Evolutionary conservation across 2,329 filamentous ascomycete genomes (phyloP), one percentile per base, ranked within the genome.

Genomic region (Diaporthe humulicola): DNA sequence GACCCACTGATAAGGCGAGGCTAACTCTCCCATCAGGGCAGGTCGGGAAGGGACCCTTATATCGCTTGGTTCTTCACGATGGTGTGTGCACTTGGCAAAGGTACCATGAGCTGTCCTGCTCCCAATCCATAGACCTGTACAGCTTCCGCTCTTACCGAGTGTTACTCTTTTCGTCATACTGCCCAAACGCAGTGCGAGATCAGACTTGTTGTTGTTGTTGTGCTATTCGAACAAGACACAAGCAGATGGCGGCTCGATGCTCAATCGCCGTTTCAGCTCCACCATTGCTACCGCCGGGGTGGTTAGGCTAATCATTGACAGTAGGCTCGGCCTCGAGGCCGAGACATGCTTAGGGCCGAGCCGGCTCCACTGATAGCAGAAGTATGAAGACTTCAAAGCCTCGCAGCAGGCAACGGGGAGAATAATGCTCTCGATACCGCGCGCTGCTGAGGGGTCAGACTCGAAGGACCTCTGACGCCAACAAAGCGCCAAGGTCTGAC

Each of bases 1-100:
- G 33, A 48, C 64, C 64, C 64, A 54, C 64, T 54, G 64, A 69
- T 69, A 69, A 69, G 64, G n/a, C 48, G 45, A 25, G 33, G 17
- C 48, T 28, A 54, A 28, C 15, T 22, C 14, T 54, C 64, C 30
- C 64, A 54, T 69, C 64, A 69, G 64, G 64, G 64, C 64, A 69
- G 64, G 64, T 69, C 48, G n/a, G 15, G 36, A 52, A 22, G 7
- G 33, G 4, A 14, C 28, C 15, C 10, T 40, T 30, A 40, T 38
- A 12, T 28, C 48, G 48, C 64, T 22, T 17, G 48, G 22, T 12
- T 19, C n/a, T 54, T 30, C 40, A 28, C 8, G 48, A 30, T 30
- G 48, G 33, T 19, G 45, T 9, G 10, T 33, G 28, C 42, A 36
- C 7, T 38, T 52, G 42, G 45, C 28, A 33, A 33, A 17, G 30